These are phyloP conservation scores for Lipomyces sp. DNA, from an alignment of 805 yeast species.

Conservation along the genomic window DNA sequence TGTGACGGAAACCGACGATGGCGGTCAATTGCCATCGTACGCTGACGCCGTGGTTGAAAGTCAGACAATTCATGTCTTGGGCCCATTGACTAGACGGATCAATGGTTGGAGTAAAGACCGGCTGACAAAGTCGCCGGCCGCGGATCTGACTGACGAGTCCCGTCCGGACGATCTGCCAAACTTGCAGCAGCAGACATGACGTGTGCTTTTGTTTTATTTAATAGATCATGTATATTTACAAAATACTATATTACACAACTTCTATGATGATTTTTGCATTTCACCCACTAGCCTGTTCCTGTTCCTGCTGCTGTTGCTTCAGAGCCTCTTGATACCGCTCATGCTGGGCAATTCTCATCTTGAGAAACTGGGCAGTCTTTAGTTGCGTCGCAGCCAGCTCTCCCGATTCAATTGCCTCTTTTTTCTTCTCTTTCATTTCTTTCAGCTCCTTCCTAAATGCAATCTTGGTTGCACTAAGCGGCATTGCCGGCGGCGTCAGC, in stretches of 20 bases:
- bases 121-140: background rate
- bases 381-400: background rate
- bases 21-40: slow-evolving; percentile 17
- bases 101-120: background rate
- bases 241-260: background rate
- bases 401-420: background rate
- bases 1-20: background rate
- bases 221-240: background rate
- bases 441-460: slow-evolving; percentile 20
- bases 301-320: background rate
- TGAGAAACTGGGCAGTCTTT: background rate
- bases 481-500: slow-evolving; percentile 38
- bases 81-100: slow-evolving; percentile 19
- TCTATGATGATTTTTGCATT: background rate
- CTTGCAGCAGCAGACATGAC: background rate
- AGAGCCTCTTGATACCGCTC: background rate
- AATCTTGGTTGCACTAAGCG: slow-evolving; percentile 20
- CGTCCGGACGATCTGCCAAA: background rate
- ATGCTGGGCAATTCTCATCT: background rate
- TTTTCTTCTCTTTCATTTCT: background rate
- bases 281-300: background rate
- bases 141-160: background rate
- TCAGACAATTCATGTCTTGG: slow-evolving; percentile 17
- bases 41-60: slow-evolving; percentile 22
- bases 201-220: background rate